Evolutionary conservation across 2,329 filamentous ascomycete genomes (phyloP), one percentile per base, ranked within the genome.

Genomic region (Ophiocordyceps camponoti-leonardi): DNA sequence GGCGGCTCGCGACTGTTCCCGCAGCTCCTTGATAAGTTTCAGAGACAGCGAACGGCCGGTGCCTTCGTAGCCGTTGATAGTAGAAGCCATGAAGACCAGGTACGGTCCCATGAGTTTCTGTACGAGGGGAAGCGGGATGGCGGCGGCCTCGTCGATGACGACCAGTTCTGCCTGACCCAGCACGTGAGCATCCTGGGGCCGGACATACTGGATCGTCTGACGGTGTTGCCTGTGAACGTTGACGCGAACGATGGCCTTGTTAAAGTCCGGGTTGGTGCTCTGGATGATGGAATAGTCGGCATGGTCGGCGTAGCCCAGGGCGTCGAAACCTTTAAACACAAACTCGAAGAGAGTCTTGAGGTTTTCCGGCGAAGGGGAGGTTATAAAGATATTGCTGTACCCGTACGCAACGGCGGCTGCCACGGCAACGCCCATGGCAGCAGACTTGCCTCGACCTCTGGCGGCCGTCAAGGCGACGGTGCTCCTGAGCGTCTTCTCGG

Each of bases 311-410:
- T 98, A 98, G 30, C 83, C 85, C 26, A 98, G 72, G 12, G 88
- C 85, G 60, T 98, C 92, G 56, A 98, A 98, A 0, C 88, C 92
- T 62, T 95, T 96, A 72, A 98, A 95, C 18, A 98, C 77, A 56
- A 98, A 98, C 57, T 98, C 88, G 59, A 98, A 98, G 8, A 98
- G 71, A 0, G 92, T 98, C 68, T 96, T 98, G 72, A 98, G 72
- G 65, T 98, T 98, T 66, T 98, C 93, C 0, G 92, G 92, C 49
- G 86, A 95, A 0, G 90, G 90, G 1, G 90, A 96, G 1, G 92
- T 98, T 59, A 98, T 94, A 66, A 98, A 98, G 56, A 98, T 94
- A 62, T 98, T 98, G 69, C 87, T 94, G 65, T 98, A 98, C 23
- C 92, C 92, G 59, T 96, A 85, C 1, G 92, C 90, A 41, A 98